phyloP scores from a whole-genome alignment of 495 filamentous ascomycete species.

The Xylaria curta region DNA sequence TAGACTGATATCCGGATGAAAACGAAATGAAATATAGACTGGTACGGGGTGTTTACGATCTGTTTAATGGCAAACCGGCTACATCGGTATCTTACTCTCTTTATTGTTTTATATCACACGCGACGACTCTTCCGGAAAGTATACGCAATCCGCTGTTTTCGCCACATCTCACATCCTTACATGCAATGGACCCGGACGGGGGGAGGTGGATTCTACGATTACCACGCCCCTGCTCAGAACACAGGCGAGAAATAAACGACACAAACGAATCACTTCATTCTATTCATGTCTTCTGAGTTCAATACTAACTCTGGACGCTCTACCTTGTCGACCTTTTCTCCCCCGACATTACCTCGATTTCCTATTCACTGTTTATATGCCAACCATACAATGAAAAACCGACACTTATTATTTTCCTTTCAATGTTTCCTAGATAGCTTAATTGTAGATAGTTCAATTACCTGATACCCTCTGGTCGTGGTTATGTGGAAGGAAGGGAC shows the following conservation, averaged over 20 bases:
- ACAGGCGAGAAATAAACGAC: not conserved
- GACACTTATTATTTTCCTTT: constrained; percentile 3
- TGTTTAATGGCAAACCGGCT: constrained; percentile 13
- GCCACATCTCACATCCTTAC: not conserved
- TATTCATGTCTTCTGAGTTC: not conserved
- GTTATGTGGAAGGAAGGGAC: constrained; percentile 12
- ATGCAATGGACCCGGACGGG: not conserved
- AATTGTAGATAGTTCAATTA: constrained; percentile 24
- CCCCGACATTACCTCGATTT: not conserved
- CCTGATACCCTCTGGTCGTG: constrained; percentile 28
- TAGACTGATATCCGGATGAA: constrained; percentile 24
- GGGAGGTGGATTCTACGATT: not conserved
- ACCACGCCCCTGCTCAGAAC: constrained; percentile 1
- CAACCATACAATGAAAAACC: constrained; percentile 12
- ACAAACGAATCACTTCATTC: not conserved
- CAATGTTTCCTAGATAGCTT: constrained; percentile 2
- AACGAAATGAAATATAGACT: constrained; percentile 27
- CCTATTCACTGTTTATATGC: constrained; percentile 19
- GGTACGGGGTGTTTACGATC: constrained; percentile 24
- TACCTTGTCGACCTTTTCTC: not conserved
- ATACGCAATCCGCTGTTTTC: constrained; percentile 9
- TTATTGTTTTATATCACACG: not conserved
- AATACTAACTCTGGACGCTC: not conserved
- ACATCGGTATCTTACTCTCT: constrained; percentile 1
- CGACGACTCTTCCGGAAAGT: not conserved